These are phyloP conservation scores for Teunomyces atbi DNA, from an alignment of 805 yeast genomes.

Conservation along the genomic window DNA sequence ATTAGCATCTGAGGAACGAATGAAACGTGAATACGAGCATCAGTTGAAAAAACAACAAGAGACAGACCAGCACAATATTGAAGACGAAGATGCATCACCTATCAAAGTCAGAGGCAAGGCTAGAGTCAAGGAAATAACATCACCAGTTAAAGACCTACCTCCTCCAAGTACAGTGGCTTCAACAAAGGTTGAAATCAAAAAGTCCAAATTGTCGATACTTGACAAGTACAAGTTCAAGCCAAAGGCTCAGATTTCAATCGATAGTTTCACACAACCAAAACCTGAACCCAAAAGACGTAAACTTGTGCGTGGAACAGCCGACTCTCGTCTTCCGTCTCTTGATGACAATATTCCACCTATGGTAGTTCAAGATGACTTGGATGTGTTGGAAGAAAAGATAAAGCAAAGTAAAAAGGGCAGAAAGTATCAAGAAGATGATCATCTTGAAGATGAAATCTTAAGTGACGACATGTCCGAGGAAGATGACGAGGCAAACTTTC, in stretches of 20 bases:
- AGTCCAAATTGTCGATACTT: slow-evolving; percentile 41
- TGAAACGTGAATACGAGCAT: slow-evolving; percentile 14
- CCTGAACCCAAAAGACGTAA: slow-evolving; percentile 29
- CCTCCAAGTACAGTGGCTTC: slow-evolving; percentile 12
- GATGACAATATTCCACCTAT: background rate
- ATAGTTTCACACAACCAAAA: slow-evolving; percentile 20
- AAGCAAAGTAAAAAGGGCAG: slow-evolving; percentile 28
- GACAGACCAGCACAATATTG: slow-evolving; percentile 8
- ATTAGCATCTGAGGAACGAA: slow-evolving; percentile 12
- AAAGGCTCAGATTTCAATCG: slow-evolving; percentile 31
- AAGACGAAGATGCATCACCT: slow-evolving; percentile 39
- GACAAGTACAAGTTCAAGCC: slow-evolving; percentile 40
- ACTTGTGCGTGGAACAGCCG: slow-evolving; percentile 34
- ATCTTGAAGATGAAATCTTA: slow-evolving; percentile 41
- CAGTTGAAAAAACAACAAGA: slow-evolving; percentile 10
- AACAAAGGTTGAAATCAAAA: slow-evolving; percentile 40
- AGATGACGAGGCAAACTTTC: slow-evolving; percentile 33
- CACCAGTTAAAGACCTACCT: slow-evolving; percentile 16
- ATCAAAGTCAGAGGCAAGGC: slow-evolving; percentile 34
- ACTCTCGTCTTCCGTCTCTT: slow-evolving; percentile 10
- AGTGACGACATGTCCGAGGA: slow-evolving; percentile 53
- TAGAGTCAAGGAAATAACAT: slow-evolving; percentile 20
- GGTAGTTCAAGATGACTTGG: slow-evolving; percentile 27
- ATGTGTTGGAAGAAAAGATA: slow-evolving; percentile 38
- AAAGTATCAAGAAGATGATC: slow-evolving; percentile 32